Percentiles rank a stretch among this genome's conserved stretches.
Evolutionary conservation across 139 green algal species (phyloP).

Genomic region (Zygnema circumcarinatum): DNA sequence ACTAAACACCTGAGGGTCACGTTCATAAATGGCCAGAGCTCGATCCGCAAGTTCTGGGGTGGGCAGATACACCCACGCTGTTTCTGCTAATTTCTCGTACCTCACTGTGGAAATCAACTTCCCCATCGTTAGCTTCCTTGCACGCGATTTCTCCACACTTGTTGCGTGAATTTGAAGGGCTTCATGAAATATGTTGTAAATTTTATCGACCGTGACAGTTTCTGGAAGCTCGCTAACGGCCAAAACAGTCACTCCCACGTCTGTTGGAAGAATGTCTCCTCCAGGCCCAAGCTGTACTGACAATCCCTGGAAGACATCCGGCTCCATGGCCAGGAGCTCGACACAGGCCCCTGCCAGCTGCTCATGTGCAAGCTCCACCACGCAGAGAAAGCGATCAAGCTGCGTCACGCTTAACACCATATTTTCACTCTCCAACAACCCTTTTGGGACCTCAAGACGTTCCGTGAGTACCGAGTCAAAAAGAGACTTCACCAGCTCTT

Average conservation of each 20-base stretch:
- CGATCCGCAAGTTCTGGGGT: background rate
- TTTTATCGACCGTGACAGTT: background rate
- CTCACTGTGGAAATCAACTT: background rate
- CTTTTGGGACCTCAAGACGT: constrained; percentile 7
- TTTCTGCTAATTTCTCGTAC: background rate
- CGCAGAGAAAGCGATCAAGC: background rate
- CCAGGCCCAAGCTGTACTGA: background rate
- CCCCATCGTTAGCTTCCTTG: background rate
- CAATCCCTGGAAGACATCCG: background rate
- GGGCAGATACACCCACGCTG: background rate
- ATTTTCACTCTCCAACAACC: background rate
- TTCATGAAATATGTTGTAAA: background rate
- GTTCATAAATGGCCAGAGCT: background rate
- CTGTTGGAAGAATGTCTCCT: background rate
- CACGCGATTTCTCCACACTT: background rate
- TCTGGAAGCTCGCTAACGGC: background rate
- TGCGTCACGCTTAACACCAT: background rate
- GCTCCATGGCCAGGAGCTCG: background rate
- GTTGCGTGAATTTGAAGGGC: background rate
- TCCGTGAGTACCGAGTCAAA: background rate
- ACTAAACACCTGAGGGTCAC: background rate
- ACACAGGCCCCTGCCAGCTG: background rate
- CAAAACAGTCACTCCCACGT: background rate
- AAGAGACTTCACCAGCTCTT: background rate
- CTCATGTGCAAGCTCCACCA: constrained; percentile 4